Evolutionary conservation across 106 monocot species (phyloP).

Genomic region (Allium sativum): DNA sequence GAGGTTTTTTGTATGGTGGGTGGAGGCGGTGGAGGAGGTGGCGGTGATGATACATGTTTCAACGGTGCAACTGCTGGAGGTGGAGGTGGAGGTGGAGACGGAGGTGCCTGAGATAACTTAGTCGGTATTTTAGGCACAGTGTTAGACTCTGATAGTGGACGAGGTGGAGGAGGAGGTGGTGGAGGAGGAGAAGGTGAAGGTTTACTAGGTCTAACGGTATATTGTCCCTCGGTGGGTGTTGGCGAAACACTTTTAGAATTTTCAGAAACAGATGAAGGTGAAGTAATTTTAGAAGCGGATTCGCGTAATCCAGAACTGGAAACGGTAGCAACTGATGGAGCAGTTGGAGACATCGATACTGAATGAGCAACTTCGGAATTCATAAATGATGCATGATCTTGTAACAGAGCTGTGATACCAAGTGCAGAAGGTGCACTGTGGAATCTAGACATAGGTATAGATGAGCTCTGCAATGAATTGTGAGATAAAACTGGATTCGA

Average conservation of each 20-base stretch:
- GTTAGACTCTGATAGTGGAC: background rate
- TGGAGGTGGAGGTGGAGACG: slow-evolving; percentile 1
- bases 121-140: background rate
- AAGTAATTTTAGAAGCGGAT: slow-evolving; percentile 5
- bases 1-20: background rate
- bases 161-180: slow-evolving; percentile 5
- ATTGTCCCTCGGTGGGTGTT: background rate
- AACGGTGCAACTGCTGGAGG: background rate
- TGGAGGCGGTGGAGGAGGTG: slow-evolving; percentile 12
- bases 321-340: slow-evolving; percentile 7
- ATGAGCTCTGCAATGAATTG: slow-evolving; percentile 26
- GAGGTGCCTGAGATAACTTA: slow-evolving; percentile 1
- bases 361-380: slow-evolving; percentile 22
- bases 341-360: slow-evolving; percentile 7
- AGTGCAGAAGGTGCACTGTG: slow-evolving; percentile 54
- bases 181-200: background rate
- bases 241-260: slow-evolving; percentile 3
- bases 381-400: slow-evolving; percentile 30
- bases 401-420: slow-evolving; percentile 57
- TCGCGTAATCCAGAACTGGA: slow-evolving; percentile 1
- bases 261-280: background rate
- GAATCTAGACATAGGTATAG: slow-evolving; percentile 32
- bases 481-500: slow-evolving; percentile 28
- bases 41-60: background rate
- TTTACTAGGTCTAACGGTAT: background rate